These are phyloP conservation scores for Ambrosia artemisiifolia DNA, from an alignment of 129 eudicot genomes.

Conservation along the genomic window DNA sequence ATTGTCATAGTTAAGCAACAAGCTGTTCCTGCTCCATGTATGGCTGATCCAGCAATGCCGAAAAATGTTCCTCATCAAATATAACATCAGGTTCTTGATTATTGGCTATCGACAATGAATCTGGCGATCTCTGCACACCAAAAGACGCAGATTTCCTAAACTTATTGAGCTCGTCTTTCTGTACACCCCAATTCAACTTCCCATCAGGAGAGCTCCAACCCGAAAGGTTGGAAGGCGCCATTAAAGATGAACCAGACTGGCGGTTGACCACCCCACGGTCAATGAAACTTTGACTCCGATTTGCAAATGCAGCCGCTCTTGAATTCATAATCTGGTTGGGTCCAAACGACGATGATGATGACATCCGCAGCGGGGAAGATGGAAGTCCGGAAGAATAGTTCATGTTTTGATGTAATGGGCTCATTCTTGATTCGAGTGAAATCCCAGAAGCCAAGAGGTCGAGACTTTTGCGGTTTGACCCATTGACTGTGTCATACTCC, in stretches of 20 bases:
- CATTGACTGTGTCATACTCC: constrained; percentile 30
- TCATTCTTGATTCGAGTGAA: constrained; percentile 32
- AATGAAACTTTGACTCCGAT: constrained; percentile 76
- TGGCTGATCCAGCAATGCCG: constrained; percentile 56
- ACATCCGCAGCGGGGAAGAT: constrained; percentile 53
- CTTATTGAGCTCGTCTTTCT: constrained; percentile 71
- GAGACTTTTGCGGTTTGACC: constrained; percentile 38
- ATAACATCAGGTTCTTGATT: constrained; percentile 25
- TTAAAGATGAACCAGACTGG: constrained; percentile 27
- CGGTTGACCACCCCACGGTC: constrained; percentile 56
- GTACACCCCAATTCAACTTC: constrained; percentile 73
- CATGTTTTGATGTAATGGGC: constrained; percentile 48
- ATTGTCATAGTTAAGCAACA: constrained; percentile 42
- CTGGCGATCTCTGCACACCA: constrained; percentile 42
- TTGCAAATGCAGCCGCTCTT: constrained; percentile 65
- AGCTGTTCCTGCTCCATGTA: constrained; percentile 42
- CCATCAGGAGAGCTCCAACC: constrained; percentile 90
- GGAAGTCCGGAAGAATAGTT: constrained; percentile 48
- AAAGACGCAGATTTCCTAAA: constrained; percentile 80
- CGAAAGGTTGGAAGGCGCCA: constrained; percentile 40
- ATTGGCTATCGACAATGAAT: constrained; percentile 6
- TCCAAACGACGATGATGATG: constrained; percentile 45
- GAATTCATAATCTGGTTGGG: constrained; percentile 41
- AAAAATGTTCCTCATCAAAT: constrained; percentile 42
- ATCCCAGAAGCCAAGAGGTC: constrained; percentile 44